Base-by-base conservation (phyloP, 495 filamentous ascomycete species). In the Glutinoglossum americanum region DNA sequence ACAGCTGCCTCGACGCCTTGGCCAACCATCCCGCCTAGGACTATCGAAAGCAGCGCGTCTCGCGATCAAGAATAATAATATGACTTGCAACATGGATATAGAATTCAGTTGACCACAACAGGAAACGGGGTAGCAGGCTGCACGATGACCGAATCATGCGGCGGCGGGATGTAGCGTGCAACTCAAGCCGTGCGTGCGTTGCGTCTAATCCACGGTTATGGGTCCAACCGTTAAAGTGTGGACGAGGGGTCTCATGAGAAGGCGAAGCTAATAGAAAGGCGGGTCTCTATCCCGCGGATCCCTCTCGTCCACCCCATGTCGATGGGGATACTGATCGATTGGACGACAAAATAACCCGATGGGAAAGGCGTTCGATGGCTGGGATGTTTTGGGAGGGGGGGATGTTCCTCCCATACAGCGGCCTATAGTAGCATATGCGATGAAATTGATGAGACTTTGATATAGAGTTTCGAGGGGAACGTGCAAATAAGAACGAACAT, bases 141-240 rank as follows among this genome's bases (percentile, higher is more conserved):
- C 49, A 53, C 49, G 30, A 53, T 53, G 49, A 53, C 49, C 49
- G 49, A 53, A 53, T 21, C 21, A 25, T 53, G 49, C 49, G 49
- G 25, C 23, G 49, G 5, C 7, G 23, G 49, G 49, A 23, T 1
- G 5, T 45, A 30, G 11, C 49, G 5, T 30, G 49, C 37, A 41
- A 41, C 2, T 2, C 15, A 11, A 41, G 6, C 8, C 15, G 49
- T 2, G 23, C 28, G 49, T 13, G 28, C 23, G 47, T n/a, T 51
- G 5, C 47, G 49, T 32, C 49, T 17, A 28, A 53, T 53, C 49
- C 49, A 53, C 23, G 49, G 23, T 25, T 53, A 32, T 25, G 49
- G 49, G 28, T 19, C 49, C 28, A 30, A 45, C 41, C 41, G 41
- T 45, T 45, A 45, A n/a, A 23, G 41, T 45, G 3, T 3, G n/a